These are phyloP conservation scores for Phaffia tasmanica DNA, from an alignment of 768 basidiomycete species.

Conservation along the genomic window DNA sequence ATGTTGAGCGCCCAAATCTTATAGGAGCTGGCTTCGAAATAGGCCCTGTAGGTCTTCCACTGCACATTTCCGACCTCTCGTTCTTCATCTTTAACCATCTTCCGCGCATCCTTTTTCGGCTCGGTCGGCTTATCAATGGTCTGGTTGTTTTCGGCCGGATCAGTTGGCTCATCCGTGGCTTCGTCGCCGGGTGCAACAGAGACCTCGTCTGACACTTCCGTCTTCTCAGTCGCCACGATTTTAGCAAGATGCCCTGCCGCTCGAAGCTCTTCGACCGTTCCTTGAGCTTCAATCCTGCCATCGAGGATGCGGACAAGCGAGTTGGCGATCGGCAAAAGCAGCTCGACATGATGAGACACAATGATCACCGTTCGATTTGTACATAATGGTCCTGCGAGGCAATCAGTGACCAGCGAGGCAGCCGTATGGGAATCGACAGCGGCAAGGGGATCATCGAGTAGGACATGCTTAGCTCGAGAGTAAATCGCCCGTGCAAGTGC, in stretches of 20 bases:
- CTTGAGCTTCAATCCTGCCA: conserved; percentile 66
- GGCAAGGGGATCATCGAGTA: conserved; percentile 72
- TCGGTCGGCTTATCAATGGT: conserved; percentile 23
- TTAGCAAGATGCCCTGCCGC: conserved; percentile 52
- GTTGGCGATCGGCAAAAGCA: conserved; percentile 60
- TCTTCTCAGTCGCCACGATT: conserved; percentile 46
- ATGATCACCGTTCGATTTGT: conserved; percentile 38
- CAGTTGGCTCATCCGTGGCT: conserved; percentile 30
- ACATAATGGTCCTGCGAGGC: conserved; percentile 34
- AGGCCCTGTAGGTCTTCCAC: conserved; percentile 50
- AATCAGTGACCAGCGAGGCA: conserved; percentile 26
- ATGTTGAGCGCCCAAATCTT: conserved; percentile 17
- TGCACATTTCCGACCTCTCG: conserved; percentile 70
- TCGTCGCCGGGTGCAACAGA: conserved; percentile 26
- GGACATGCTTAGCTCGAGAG: conserved; percentile 39
- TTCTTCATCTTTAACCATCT: conserved; percentile 66
- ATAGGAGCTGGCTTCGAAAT: conserved; percentile 7
- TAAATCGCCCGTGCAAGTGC: conserved; percentile 6
- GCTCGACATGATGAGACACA: conserved; percentile 74
- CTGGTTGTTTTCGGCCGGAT: conserved; percentile 30
- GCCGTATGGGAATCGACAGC: conserved; percentile 45
- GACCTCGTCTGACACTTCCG: conserved; percentile 26
- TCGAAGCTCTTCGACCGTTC: conserved; percentile 54
- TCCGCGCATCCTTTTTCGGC: conserved; percentile 25
- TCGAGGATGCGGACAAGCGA: conserved; percentile 71